Evolutionary conservation across 192 early-diverging fungal species (phyloP), one percentile per base, ranked within the genome.

Genomic region (Phlyctochytrium bullatum): DNA sequence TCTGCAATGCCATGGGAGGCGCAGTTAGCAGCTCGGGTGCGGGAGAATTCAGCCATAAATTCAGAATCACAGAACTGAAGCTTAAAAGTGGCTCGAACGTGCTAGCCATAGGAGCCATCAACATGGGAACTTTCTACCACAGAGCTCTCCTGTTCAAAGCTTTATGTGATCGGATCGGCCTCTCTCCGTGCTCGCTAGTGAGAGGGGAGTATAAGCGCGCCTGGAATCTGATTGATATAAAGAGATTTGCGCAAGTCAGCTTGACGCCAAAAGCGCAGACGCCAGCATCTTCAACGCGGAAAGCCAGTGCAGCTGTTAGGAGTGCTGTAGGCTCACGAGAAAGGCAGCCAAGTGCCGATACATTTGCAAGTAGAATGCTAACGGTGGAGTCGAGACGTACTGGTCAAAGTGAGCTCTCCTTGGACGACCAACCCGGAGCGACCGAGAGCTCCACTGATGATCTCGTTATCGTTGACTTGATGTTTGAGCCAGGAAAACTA

Each of bases 101-200:
- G 20, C 35, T 85, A 23, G 76, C 68, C n/a, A 52, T 85, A 16
- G 83, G 83, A 1, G 23, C 54, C 23, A 62, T 85, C 14, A 57
- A 34, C 2, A 66, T 66, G 20, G 83, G 83, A 6, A 85, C 80
- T 1, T 85, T 85, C 50, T 85, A 85, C 60, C 83, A 85, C 58
- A 50, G 83, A 31, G 83, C 83, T 0, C 56, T 85, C 33, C 76
- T 85, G n/a, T 85, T 85, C 66, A 85, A 85, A 50, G 76, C 59
- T 20, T 28, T 85, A 0, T 81, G 78, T 70, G 83, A 85, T 62
- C 57, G 64, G 59, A 65, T 83, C 20, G 78, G 76, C 20, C 32
- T 84, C 20, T 64, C 64, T 4, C 76, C 78, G 2, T 78, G 78
- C 36, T 66, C 71, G 1, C 62, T 84, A 3, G 67, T 82, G 4